Conservation (phyloP, 805 yeast genomes). For the Cyberlindnera amylophila region DNA sequence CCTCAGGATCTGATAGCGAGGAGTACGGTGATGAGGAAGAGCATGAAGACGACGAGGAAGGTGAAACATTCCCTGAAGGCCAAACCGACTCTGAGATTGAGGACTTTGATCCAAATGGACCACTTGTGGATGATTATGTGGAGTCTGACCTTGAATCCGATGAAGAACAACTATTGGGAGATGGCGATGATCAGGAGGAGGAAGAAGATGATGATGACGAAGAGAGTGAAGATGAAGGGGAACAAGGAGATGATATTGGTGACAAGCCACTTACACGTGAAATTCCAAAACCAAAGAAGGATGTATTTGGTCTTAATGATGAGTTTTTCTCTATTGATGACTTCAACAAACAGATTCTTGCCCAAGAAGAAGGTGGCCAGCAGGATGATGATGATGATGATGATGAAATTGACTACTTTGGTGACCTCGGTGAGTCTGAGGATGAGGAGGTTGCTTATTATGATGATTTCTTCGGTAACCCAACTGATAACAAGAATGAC, state of each 20-base stretch:
- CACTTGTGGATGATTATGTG: conserved; percentile 21
- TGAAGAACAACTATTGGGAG: conserved; percentile 7
- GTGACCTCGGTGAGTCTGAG: conserved; percentile 48
- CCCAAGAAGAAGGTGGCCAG: conserved; percentile 46
- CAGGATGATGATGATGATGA: conserved; percentile 37
- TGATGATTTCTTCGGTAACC: conserved; percentile 59
- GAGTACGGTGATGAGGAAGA: conserved; percentile 18
- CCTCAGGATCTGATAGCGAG: conserved; percentile 19
- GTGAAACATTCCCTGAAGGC: conserved; percentile 8
- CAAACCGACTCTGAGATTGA: conserved; percentile 7
- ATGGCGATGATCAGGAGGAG: conserved; percentile 14
- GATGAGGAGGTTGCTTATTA: conserved; percentile 31
- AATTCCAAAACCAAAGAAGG: conserved; percentile 32
- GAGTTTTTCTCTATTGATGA: conserved; percentile 82
- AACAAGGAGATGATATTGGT: conserved; percentile 22
- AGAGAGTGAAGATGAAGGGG: conserved; percentile 17
- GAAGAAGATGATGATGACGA: conserved; percentile 25
- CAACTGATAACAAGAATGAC: conserved; percentile 13
- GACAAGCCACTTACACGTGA: conserved; percentile 35
- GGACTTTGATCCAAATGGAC: conserved; percentile 1
- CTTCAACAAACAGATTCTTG: conserved; percentile 72
- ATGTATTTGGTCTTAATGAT: conserved; percentile 70
- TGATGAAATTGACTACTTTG: conserved; percentile 50
- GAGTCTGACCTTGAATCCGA: conserved; percentile 21
- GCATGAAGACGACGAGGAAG: conserved; percentile 25